Evolutionary conservation across 148 eudicot species (phyloP).

Genomic region (Heliamphora exappendiculata): DNA sequence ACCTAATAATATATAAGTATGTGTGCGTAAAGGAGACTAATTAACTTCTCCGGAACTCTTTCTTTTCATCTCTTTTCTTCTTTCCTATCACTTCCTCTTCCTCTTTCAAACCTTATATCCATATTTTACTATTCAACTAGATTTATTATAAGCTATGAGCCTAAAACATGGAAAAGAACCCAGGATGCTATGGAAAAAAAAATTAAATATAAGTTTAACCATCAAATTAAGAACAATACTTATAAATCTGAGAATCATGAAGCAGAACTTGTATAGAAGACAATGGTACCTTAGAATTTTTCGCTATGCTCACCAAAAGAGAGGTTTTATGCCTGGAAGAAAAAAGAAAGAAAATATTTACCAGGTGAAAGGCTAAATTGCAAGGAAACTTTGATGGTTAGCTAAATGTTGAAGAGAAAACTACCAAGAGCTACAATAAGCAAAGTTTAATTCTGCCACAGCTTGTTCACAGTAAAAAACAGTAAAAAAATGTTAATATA

Average conservation of each 20-base stretch:
- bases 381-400: conserved; percentile 2
- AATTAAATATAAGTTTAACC: too few relatives aligned
- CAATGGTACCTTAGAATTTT: conserved; percentile 59
- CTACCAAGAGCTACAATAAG: background rate
- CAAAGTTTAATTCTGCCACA: background rate
- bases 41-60: too few relatives aligned
- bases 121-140: too few relatives aligned
- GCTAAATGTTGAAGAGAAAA: background rate
- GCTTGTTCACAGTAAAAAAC: background rate
- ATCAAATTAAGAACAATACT: too few relatives aligned
- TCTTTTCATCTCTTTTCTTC: too few relatives aligned
- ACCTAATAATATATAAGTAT: too few relatives aligned
- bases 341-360: conserved; percentile 8
- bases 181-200: too few relatives aligned
- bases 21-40: too few relatives aligned
- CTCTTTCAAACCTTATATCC: too few relatives aligned
- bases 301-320: conserved; percentile 65
- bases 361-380: background rate
- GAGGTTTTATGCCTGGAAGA: conserved; percentile 66
- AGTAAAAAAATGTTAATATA: background rate
- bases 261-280: background rate
- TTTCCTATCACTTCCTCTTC: too few relatives aligned
- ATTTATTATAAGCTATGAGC: too few relatives aligned
- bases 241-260: background rate
- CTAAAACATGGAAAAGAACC: too few relatives aligned